A percentile compares a stretch with the other conserved stretches of the same genome.
phyloP scores from a whole-genome alignment of 73 alveolate genomes.

The Tetrahymena thermophila region DNA sequence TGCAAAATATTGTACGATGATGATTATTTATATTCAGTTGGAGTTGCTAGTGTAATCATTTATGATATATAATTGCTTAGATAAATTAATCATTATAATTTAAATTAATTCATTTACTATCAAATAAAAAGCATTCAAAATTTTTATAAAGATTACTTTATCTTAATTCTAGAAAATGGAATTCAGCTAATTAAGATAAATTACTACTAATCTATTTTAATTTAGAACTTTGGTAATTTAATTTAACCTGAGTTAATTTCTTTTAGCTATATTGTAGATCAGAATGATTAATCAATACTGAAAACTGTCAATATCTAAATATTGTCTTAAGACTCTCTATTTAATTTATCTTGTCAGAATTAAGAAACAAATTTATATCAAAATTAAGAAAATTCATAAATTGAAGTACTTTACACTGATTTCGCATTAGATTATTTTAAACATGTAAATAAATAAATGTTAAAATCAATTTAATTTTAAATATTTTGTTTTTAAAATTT shows the following conservation, averaged over 20 bases:
- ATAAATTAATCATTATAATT: too few species aligned
- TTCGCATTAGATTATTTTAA: background rate
- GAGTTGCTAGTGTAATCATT: background rate
- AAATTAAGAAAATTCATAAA: background rate
- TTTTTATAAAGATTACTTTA: background rate
- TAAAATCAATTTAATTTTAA: too few species aligned
- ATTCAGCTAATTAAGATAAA: background rate
- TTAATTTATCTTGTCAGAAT: too few species aligned
- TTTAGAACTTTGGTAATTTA: background rate
- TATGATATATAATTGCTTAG: background rate
- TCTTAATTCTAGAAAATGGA: background rate
- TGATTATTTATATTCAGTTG: background rate
- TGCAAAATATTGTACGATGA: background rate
- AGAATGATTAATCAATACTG: too few species aligned
- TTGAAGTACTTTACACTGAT: background rate
- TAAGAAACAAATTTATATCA: too few species aligned
- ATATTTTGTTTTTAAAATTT: too few species aligned
- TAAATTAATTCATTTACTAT: too few species aligned
- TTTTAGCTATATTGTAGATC: background rate
- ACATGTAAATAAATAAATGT: too few species aligned
- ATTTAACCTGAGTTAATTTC: background rate
- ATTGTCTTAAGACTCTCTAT: background rate
- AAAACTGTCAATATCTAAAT: too few species aligned
- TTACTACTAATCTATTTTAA: background rate
- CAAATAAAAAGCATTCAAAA: background rate